These are phyloP conservation scores for Solanum tacnaense DNA, from an alignment of 257 asterid genomes.

Conservation along the genomic window DNA sequence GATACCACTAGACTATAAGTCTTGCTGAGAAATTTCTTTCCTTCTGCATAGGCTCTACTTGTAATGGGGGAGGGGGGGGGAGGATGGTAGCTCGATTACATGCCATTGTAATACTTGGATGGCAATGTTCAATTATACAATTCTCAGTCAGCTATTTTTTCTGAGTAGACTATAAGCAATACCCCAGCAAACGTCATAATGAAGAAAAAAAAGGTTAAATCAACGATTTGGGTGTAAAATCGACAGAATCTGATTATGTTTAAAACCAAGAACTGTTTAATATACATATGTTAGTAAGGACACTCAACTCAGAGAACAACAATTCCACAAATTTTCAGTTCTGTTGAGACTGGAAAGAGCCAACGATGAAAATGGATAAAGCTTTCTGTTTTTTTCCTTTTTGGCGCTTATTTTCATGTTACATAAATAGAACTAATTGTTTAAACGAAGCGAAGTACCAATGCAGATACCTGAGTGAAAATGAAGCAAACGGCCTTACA, in stretches of 20 bases:
- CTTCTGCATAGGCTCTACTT: not conserved
- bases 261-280: not conserved
- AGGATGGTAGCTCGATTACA: not conserved
- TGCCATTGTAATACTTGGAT: not conserved
- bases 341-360: not conserved
- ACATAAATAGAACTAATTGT: not conserved
- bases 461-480: not conserved
- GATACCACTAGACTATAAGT: not conserved
- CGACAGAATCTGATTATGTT: not conserved
- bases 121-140: not conserved
- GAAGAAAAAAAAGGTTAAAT: not conserved
- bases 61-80: not conserved
- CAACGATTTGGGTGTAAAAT: not conserved
- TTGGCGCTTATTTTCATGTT: not conserved
- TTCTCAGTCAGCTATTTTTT: not conserved
- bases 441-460: not conserved
- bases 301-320: not conserved
- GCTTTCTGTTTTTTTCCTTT: not conserved
- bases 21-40: not conserved
- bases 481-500: not conserved
- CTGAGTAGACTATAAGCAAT: not conserved
- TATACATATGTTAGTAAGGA: not conserved
- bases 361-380: not conserved
- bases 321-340: not conserved
- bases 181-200: not conserved